Percentiles rank a stretch among this genome's conserved stretches.
phyloP scores from a whole-genome alignment of 495 filamentous ascomycete species.

The Penicillium paradoxum region DNA sequence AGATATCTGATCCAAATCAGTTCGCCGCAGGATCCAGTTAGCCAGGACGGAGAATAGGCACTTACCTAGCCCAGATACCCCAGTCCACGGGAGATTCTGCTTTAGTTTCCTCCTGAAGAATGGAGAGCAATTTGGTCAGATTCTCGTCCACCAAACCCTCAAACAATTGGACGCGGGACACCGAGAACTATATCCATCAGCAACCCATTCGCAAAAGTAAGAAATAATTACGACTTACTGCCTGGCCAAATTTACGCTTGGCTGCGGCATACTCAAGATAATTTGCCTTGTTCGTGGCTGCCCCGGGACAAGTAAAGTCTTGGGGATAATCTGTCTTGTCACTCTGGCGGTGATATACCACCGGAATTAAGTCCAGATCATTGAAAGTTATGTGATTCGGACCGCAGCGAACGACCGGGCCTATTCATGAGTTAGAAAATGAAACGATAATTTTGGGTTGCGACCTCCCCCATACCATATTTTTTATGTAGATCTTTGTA shows the following conservation, averaged over 20 bases:
- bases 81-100: too few species aligned
- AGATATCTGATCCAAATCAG: not conserved
- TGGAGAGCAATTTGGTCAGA: too few species aligned
- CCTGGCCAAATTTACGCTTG: not conserved
- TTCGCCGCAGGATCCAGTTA: not conserved
- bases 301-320: not conserved
- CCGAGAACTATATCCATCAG: too few species aligned
- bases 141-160: too few species aligned
- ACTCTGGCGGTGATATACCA: not conserved
- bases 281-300: not conserved
- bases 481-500: too few species aligned
- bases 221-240: too few species aligned
- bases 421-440: not conserved
- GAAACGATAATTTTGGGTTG: not conserved
- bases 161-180: too few species aligned
- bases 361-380: not conserved
- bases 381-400: not conserved
- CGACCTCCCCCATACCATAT: too few species aligned
- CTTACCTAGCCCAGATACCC: too few species aligned
- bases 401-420: not conserved
- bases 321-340: not conserved
- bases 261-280: not conserved
- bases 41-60: too few species aligned
- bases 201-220: too few species aligned
- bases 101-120: too few species aligned